Base-by-base conservation (phyloP, 2,329 filamentous ascomycete species). In the Alternaria atra region DNA sequence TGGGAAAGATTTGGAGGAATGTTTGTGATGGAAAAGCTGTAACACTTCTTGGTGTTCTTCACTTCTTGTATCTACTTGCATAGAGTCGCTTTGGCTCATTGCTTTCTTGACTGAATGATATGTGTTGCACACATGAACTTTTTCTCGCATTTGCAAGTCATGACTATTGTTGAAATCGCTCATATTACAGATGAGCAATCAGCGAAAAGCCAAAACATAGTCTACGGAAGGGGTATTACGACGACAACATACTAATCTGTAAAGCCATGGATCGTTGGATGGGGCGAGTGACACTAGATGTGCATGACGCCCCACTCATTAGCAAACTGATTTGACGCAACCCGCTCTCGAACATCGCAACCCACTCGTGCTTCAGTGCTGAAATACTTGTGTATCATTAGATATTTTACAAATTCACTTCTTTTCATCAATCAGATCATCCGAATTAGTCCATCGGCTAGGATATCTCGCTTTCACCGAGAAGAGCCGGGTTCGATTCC, bases 31-130 rank as follows among this genome's bases (percentile, higher is more conserved):
- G 35, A 51, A 55, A 23, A 27, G 40, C 42, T 25, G 12, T 51
- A 27, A 50, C 39, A 15, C 9, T 34, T 5, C 40, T 27, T 44
- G 40, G 55, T 32, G 57, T 61, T 63, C 43, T 68, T 60, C 57
- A 55, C 23, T 68, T 68, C 64, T 67, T 68, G 66, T 68, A 68
- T 47, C 39, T 60, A 60, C 34, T 57, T 61, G 50, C 42, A 29
- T 50, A 29, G 42, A 34, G 13, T 17, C 47, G 23, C 20, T 17
- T 61, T 53, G 40, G 29, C 47, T 56, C 60, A 27, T 48, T 20
- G 50, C 27, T 37, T 10, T 29, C 44, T 54, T 47, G 27, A 46
- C 40, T 58, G 39, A 61, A 61, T 61, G 58, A 61, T 6, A 61
- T 57, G 58, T 61, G 53, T 60, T 60, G 52, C 8, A 43, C 39